Evolutionary conservation across 1,284 basidiomycete species (phyloP).

Genomic region (Hortiboletus rubellus): DNA sequence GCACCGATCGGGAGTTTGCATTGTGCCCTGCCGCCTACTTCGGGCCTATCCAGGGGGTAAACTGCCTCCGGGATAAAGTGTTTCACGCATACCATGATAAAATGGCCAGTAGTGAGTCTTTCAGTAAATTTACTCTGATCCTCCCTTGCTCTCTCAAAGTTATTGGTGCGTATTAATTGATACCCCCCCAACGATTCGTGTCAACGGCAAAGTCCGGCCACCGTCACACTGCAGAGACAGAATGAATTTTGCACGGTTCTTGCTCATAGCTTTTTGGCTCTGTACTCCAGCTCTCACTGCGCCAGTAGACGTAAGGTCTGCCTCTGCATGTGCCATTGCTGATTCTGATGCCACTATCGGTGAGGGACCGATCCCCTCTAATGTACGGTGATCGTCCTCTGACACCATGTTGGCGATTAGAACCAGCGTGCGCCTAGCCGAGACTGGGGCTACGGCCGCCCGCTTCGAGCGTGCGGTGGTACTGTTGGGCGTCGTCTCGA

Average conservation of each 20-base stretch:
- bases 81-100: not conserved
- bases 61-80: no score
- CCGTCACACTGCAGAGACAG: not conserved
- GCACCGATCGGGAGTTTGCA: no score
- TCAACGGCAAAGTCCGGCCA: not conserved
- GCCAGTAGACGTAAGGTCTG: not conserved
- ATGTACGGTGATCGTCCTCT: not conserved
- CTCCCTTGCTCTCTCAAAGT: not conserved
- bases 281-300: constrained; percentile 4
- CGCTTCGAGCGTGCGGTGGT: not conserved
- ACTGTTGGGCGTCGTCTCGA: no score
- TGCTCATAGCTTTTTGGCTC: constrained; percentile 3
- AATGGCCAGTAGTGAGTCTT: not conserved
- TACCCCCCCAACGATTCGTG: not conserved
- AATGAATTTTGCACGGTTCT: not conserved
- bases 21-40: no score
- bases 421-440: not conserved
- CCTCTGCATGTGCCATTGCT: not conserved
- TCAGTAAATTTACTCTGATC: not conserved
- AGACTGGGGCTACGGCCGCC: not conserved
- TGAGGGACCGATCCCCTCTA: not conserved
- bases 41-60: no score
- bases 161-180: not conserved
- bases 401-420: not conserved
- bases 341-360: not conserved